Evolutionary conservation across 306 rosid species (phyloP).

Genomic region (Aeschynomene evenia): DNA sequence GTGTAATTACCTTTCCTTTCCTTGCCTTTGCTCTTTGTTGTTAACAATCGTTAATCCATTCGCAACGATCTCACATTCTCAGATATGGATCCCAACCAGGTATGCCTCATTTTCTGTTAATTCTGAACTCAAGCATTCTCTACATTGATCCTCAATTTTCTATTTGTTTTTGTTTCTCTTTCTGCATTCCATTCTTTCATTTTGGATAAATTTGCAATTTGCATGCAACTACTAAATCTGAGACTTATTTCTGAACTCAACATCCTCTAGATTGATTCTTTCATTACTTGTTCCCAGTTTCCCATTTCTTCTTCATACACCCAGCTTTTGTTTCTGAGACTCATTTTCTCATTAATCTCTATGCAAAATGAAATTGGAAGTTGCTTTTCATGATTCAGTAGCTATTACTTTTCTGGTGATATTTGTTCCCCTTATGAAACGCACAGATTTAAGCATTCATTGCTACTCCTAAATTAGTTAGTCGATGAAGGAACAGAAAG

Average conservation of each 20-base stretch:
- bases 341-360: background rate
- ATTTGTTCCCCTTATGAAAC: too few species aligned
- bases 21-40: background rate
- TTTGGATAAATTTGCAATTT: background rate
- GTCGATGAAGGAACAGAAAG: background rate
- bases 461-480: too few species aligned
- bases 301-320: background rate
- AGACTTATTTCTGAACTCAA: too few species aligned
- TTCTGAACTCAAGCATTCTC: background rate
- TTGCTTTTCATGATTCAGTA: background rate
- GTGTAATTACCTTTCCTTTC: background rate
- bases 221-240: background rate
- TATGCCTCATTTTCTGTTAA: background rate
- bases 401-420: background rate
- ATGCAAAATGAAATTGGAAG: background rate
- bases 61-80: background rate
- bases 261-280: too few species aligned
- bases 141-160: background rate
- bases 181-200: background rate
- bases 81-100: constrained; percentile 41
- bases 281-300: background rate
- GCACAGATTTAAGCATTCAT: too few species aligned
- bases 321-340: background rate
- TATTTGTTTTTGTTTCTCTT: background rate
- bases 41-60: background rate